Evolutionary conservation across 331 rosid species (phyloP).

Genomic region (Ulmus americana): DNA sequence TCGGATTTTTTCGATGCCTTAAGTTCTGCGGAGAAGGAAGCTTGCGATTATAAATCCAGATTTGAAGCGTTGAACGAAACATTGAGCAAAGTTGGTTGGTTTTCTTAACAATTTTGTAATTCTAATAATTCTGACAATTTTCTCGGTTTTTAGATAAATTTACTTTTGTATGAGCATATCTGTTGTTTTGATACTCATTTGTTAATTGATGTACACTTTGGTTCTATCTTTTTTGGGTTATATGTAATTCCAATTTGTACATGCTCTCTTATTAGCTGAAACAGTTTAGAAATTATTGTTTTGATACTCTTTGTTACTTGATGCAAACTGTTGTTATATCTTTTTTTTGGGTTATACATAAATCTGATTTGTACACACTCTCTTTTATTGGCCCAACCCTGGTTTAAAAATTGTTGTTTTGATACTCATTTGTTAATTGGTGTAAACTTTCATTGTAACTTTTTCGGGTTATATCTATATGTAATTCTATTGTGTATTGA

Average conservation of each 20-base stretch:
- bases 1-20: conserved; percentile 79
- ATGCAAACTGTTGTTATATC: no score
- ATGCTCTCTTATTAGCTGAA: no score
- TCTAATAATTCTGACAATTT: conserved; percentile 3
- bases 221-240: no score
- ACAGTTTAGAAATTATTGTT: no score
- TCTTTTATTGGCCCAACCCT: no score
- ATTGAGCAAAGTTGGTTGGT: conserved; percentile 63
- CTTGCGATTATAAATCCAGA: conserved; percentile 53
- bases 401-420: not conserved
- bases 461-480: not conserved
- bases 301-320: no score
- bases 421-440: not conserved
- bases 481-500: not conserved
- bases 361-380: no score
- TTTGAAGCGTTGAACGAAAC: conserved; percentile 41
- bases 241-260: no score
- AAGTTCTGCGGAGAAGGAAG: conserved; percentile 70
- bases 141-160: not conserved
- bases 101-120: not conserved
- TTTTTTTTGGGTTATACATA: no score
- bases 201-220: not conserved
- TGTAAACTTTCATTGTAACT: not conserved
- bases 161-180: not conserved
- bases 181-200: not conserved